Evolutionary conservation across 371 early-diverging fungal genomes (phyloP).

Genomic region (Mucor velutinosus): DNA sequence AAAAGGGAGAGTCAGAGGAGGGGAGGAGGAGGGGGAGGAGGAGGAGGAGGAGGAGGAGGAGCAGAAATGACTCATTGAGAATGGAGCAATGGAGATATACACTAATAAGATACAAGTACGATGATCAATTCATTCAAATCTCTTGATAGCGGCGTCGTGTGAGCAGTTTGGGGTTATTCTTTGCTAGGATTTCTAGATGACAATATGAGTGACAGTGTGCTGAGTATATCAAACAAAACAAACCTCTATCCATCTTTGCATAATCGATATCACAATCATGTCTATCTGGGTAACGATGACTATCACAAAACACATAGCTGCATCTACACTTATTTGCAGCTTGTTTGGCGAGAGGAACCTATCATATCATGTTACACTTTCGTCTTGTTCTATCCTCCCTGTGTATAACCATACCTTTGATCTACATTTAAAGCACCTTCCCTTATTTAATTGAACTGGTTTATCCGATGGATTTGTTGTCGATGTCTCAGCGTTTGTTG

Average conservation of each 20-base stretch:
- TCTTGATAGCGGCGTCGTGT: slow-evolving; percentile 43
- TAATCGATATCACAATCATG: slow-evolving; percentile 83
- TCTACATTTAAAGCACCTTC: slow-evolving; percentile 76
- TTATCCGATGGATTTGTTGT: slow-evolving; percentile 23
- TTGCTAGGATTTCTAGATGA: slow-evolving; percentile 62
- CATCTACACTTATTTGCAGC: slow-evolving; percentile 82
- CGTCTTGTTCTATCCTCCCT: not conserved
- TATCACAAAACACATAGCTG: slow-evolving; percentile 79
- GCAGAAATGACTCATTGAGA: not conserved
- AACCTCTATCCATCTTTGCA: slow-evolving; percentile 64
- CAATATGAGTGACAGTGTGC: not conserved
- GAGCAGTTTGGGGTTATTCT: slow-evolving; percentile 80
- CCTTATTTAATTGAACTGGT: slow-evolving; percentile 69
- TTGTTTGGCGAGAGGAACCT: slow-evolving; percentile 82
- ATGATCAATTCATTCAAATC: not conserved
- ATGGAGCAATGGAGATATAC: not conserved
- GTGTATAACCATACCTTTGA: slow-evolving; percentile 53
- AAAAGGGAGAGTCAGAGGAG: not conserved
- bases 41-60: not conserved
- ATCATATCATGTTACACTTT: not conserved
- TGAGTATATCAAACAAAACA: not conserved
- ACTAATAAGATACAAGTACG: not conserved
- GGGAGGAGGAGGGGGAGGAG: not conserved
- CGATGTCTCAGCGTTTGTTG: slow-evolving; percentile 14
- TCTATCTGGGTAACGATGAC: slow-evolving; percentile 74